Evolutionary conservation across 495 filamentous ascomycete genomes (phyloP).

Genomic region (Chaetomium cochliodes): DNA sequence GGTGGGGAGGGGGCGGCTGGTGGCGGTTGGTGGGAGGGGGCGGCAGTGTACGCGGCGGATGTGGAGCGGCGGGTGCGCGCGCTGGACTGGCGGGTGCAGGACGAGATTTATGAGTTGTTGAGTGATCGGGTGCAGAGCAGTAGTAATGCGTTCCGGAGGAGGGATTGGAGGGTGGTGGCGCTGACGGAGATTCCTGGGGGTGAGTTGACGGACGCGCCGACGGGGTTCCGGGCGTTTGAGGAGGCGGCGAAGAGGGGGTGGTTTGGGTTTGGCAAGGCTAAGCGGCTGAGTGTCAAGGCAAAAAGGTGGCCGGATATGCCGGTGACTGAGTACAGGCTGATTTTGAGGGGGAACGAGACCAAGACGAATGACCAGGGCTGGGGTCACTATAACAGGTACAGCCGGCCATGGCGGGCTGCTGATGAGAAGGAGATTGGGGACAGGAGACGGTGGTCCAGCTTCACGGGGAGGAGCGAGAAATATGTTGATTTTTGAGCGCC

Average conservation of each 20-base stretch:
- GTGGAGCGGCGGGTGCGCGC: slow-evolving; percentile 20
- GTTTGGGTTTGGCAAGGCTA: background rate
- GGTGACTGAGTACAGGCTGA: slow-evolving; percentile 25
- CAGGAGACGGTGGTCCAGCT: slow-evolving; percentile 18
- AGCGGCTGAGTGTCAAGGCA: background rate
- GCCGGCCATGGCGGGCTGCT: slow-evolving; percentile 20
- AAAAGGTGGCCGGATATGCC: slow-evolving; percentile 11
- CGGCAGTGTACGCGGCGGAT: slow-evolving; percentile 9
- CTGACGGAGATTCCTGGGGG: slow-evolving; percentile 20
- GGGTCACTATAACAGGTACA: slow-evolving; percentile 28
- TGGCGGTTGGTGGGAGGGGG: background rate
- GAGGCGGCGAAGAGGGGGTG: background rate
- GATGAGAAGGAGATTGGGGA: slow-evolving; percentile 25
- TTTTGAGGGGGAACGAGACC: slow-evolving; percentile 21
- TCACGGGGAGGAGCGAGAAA: slow-evolving; percentile 18
- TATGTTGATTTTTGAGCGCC: slow-evolving; percentile 23
- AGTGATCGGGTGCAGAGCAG: slow-evolving; percentile 27
- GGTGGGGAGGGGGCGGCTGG: background rate
- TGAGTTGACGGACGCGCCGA: slow-evolving; percentile 22
- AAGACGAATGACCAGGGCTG: slow-evolving; percentile 24
- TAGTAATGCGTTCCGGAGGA: slow-evolving; percentile 22
- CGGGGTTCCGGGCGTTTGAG: too few species aligned
- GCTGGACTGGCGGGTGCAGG: slow-evolving; percentile 30
- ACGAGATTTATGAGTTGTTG: slow-evolving; percentile 29
- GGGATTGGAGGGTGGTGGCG: slow-evolving; percentile 27